Evolutionary conservation across 352 stramenopile genomes (phyloP).

Genomic region (Globisporangium nodosum): DNA sequence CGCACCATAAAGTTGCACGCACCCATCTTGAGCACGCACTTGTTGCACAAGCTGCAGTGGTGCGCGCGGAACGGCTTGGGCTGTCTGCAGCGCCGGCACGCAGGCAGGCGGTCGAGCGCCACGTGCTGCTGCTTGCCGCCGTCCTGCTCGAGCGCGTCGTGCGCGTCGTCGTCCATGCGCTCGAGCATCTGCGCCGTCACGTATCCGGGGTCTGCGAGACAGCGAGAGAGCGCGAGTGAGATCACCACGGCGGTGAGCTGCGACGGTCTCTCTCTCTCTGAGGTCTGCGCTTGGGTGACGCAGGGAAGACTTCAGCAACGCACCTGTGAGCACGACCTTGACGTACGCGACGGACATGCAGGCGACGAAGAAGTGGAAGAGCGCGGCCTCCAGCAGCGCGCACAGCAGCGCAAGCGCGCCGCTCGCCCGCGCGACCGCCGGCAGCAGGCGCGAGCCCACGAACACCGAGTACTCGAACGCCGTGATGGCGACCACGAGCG

Average conservation of each 20-base stretch:
- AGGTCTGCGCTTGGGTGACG: too few species aligned
- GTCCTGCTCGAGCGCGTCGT: conserved; percentile 55
- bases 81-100: conserved; percentile 62
- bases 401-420: conserved; percentile 12
- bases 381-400: conserved; percentile 25
- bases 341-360: conserved; percentile 59
- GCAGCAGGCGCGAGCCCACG: conserved; percentile 43
- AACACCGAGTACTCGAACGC: conserved; percentile 70
- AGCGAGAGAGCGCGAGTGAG: neutral
- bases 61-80: conserved; percentile 76
- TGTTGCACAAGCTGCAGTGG: conserved; percentile 84
- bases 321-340: conserved; percentile 74
- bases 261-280: too few species aligned
- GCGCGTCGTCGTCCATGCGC: conserved; percentile 47
- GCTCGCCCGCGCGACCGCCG: conserved; percentile 14
- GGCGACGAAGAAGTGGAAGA: conserved; percentile 58
- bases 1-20: neutral
- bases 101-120: conserved; percentile 12
- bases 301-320: neutral
- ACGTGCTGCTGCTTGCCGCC: conserved; percentile 1
- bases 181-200: conserved; percentile 61
- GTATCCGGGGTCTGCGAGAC: conserved; percentile 63
- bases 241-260: too few species aligned
- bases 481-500: conserved; percentile 54
- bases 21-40: conserved; percentile 86